phyloP scores from a whole-genome alignment of 768 basidiomycete species.

The Dictyophora rubrovolvata region DNA sequence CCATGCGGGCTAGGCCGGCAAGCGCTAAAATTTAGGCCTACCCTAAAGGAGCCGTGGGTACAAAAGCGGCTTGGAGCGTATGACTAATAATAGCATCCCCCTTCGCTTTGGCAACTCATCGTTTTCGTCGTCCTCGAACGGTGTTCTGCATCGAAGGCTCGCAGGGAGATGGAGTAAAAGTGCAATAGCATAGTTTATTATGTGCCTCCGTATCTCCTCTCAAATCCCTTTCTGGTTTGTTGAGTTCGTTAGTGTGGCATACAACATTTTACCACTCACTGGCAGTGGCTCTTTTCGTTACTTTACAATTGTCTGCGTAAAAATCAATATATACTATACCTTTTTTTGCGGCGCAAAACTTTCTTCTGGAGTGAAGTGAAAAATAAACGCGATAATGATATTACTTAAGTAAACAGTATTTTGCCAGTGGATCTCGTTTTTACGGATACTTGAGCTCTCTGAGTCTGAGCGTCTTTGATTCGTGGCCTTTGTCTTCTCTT shows the following conservation, averaged over 20 bases:
- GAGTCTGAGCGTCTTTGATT: slow-evolving; percentile 4
- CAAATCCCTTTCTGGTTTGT: slow-evolving; percentile 41
- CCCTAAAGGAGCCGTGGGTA: slow-evolving; percentile 5
- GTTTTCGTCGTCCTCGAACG: slow-evolving; percentile 26
- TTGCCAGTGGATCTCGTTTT: background rate
- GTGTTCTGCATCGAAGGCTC: slow-evolving; percentile 46
- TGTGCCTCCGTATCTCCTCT: slow-evolving; percentile 75
- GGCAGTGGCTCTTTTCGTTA: no score
- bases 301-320: no score
- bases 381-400: background rate
- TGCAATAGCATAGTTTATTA: slow-evolving; percentile 73
- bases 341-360: no score
- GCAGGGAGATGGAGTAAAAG: slow-evolving; percentile 85
- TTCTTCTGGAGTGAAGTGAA: background rate
- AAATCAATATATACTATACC: no score
- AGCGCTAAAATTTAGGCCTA: slow-evolving; percentile 25
- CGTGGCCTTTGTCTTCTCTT: background rate
- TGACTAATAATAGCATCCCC: background rate
- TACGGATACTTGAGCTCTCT: background rate
- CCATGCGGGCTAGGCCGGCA: slow-evolving; percentile 63
- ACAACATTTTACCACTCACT: slow-evolving; percentile 30
- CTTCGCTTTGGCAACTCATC: slow-evolving; percentile 33
- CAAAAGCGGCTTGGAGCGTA: background rate
- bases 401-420: background rate
- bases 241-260: slow-evolving; percentile 80